phyloP scores from a whole-genome alignment of 345 rosid species.

The Erodium maritimum region DNA sequence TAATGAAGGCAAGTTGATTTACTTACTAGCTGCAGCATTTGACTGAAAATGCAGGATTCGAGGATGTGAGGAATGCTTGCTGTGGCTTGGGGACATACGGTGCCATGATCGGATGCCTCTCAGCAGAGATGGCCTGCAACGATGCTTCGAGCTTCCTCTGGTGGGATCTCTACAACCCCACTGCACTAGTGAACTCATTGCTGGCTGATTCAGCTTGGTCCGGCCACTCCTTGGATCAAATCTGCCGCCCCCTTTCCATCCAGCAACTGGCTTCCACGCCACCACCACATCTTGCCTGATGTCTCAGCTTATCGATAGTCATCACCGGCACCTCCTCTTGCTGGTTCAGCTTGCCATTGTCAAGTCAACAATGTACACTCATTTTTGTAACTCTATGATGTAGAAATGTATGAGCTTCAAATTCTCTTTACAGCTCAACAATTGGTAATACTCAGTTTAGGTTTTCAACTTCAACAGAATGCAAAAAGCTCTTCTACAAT shows the following conservation, averaged over 20 bases:
- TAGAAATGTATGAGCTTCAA: too few species aligned
- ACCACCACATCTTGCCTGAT: conserved; percentile 3
- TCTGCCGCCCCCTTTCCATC: conserved; percentile 38
- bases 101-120: conserved; percentile 39
- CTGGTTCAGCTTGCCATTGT: too few species aligned
- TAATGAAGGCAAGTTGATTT: too few species aligned
- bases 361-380: not conserved
- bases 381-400: too few species aligned
- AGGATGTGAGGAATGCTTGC: conserved; percentile 33
- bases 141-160: conserved; percentile 32
- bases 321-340: too few species aligned
- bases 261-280: conserved; percentile 20
- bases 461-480: not conserved
- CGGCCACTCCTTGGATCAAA: conserved; percentile 20
- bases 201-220: conserved; percentile 53
- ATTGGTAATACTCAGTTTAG: not conserved
- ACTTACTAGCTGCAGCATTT: conserved; percentile 2
- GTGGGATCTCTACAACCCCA: conserved; percentile 72
- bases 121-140: conserved; percentile 42
- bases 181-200: conserved; percentile 32
- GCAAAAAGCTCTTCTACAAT: too few species aligned
- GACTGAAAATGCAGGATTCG: conserved; percentile 27
- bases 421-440: too few species aligned
- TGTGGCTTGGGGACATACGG: conserved; percentile 43
- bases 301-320: too few species aligned